phyloP scores from a whole-genome alignment of 1,284 basidiomycete genomes.

The Acaromyces ingoldii region DNA sequence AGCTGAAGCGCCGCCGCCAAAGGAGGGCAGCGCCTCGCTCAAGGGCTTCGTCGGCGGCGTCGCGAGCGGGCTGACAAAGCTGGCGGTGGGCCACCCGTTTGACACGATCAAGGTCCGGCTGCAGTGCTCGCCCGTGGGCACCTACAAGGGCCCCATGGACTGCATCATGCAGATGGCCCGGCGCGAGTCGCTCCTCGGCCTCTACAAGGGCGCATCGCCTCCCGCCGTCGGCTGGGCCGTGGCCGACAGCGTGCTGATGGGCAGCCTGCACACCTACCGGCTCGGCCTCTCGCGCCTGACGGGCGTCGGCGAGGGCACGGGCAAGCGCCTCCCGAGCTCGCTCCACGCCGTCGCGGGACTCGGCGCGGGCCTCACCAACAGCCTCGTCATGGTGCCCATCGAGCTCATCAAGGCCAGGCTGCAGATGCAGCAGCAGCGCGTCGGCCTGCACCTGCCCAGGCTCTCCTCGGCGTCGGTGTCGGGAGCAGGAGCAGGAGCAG shows the following conservation, averaged over 20 bases:
- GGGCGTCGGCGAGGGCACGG: slow-evolving; percentile 15
- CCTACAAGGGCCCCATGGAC: slow-evolving; percentile 65
- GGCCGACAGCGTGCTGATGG: slow-evolving; percentile 69
- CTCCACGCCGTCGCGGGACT: slow-evolving; percentile 58
- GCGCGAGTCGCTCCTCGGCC: slow-evolving; percentile 56
- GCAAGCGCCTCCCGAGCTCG: slow-evolving; percentile 18
- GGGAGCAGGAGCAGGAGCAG: background rate
- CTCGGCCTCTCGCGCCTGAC: slow-evolving; percentile 7
- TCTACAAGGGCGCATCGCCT: slow-evolving; percentile 58
- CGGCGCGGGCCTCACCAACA: slow-evolving; percentile 68
- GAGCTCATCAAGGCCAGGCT: slow-evolving; percentile 63
- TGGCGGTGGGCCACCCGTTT: slow-evolving; percentile 54
- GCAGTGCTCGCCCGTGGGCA: slow-evolving; percentile 68
- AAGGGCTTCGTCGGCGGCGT: slow-evolving; percentile 53
- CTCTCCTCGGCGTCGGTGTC: background rate
- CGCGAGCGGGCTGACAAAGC: slow-evolving; percentile 52
- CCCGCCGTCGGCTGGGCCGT: slow-evolving; percentile 72
- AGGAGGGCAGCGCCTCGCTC: slow-evolving; percentile 11
- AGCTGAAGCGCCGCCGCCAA: background rate
- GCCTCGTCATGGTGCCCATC: slow-evolving; percentile 62
- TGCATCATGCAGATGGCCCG: slow-evolving; percentile 63
- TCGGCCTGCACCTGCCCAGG: slow-evolving; percentile 35
- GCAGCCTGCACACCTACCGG: slow-evolving; percentile 58
- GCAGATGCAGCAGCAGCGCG: slow-evolving; percentile 66
- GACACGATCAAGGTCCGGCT: slow-evolving; percentile 72